Evolutionary conservation across 306 rosid species (phyloP).

Genomic region (Rosa persica): DNA sequence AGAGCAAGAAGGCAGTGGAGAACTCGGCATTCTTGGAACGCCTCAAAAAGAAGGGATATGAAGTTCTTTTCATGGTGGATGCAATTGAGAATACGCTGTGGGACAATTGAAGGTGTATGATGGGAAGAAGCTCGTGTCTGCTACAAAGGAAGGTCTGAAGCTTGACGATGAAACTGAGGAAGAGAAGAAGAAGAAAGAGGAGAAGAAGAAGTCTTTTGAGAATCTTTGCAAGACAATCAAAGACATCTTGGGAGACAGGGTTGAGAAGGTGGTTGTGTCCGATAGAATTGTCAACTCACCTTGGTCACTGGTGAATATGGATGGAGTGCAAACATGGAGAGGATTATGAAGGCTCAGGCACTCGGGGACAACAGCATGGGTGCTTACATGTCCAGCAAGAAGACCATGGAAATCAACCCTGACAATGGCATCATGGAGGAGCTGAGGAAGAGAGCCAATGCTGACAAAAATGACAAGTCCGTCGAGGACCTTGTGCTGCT

Average conservation of each 20-base stretch:
- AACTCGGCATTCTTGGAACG: slow-evolving; percentile 70
- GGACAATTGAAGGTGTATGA: slow-evolving; percentile 67
- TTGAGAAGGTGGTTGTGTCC: slow-evolving; percentile 65
- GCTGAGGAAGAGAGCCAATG: slow-evolving; percentile 62
- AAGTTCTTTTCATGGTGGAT: slow-evolving; percentile 69
- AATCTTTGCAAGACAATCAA: slow-evolving; percentile 54
- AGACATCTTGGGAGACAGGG: slow-evolving; percentile 61
- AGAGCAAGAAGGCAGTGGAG: slow-evolving; percentile 70
- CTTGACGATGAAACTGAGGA: slow-evolving; percentile 64
- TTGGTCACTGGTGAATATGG: slow-evolving; percentile 75
- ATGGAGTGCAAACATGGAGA: slow-evolving; percentile 74
- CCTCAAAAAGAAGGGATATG: slow-evolving; percentile 63
- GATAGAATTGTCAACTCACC: slow-evolving; percentile 71
- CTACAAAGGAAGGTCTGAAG: slow-evolving; percentile 66
- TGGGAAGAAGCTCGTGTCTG: slow-evolving; percentile 68
- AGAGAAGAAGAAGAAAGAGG: slow-evolving; percentile 57
- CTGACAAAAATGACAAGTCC: slow-evolving; percentile 60
- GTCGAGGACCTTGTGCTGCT: slow-evolving; percentile 66
- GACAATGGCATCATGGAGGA: slow-evolving; percentile 78
- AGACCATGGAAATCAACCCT: slow-evolving; percentile 75
- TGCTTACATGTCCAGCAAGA: slow-evolving; percentile 69
- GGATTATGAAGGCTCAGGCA: slow-evolving; percentile 77
- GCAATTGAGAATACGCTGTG: slow-evolving; percentile 72
- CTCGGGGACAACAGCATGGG: slow-evolving; percentile 68
- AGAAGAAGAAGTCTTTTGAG: slow-evolving; percentile 69